Base-by-base conservation (phyloP, 805 yeast genomes). In the Candida montana region DNA sequence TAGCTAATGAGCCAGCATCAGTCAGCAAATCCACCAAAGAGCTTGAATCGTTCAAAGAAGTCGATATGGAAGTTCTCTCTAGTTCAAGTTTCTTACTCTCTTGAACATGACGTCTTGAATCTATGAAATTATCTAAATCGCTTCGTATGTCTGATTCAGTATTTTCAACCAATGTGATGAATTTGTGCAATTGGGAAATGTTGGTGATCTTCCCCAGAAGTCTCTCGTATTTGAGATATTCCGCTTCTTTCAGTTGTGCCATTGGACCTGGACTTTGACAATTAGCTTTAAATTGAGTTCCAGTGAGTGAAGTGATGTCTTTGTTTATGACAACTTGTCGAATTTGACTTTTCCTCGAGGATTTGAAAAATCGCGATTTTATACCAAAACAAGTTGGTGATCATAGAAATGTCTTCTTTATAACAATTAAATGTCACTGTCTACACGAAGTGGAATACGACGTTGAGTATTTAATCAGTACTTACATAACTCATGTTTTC, bases 1-100 rank as follows among this genome's bases (percentile, higher is more conserved):
- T 66, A 7, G 95, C 90, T 41, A 81, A 65, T 35, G 72, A 72
- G 37, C 83, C 79, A 1, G 95, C 83, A 32, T 72, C 66, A 6
- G 78, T 64, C 38, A 86, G 69, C 20, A 77, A 67, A 26, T 68
- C 62, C 24, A 75, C 69, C 43, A 85, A 63, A 2, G 74, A 68
- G 37, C 77, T 74, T 11, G 90, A 81, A 32, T 69, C 68, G 19
- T 72, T 61, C 41, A 82, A 64, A 2, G 86, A 72, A 1, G 79
- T 67, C 0, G 88, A 73, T n/a, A 84, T 63, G 51, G 77, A 80
- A 5, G 85, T 78, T 44, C 87, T 62, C 16, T 71, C 63, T 39
- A 82, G 62, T 51, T 84, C 91, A 34, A 81, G 57, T 23, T 69
- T 65, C 46, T 75, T 62, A n/a, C 51, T 41, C 38, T 57, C 61